Conservation (phyloP, 305 asterid species). For the Fraxinus greggii region DNA sequence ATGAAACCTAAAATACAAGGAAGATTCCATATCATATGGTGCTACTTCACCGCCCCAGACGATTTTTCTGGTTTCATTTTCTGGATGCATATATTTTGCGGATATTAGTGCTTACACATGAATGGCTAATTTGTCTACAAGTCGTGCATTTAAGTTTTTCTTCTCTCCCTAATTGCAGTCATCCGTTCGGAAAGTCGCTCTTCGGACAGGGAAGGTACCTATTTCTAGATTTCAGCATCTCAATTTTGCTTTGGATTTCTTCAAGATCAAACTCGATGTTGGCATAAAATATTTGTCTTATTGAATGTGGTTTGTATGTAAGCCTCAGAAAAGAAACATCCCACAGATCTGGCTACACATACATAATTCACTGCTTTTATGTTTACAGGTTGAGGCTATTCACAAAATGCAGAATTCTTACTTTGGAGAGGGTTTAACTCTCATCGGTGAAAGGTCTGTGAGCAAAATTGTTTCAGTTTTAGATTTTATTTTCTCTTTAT, state of each 20-base stretch:
- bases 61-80: neutral
- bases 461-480: neutral
- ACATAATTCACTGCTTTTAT: conserved; percentile 10
- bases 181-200: conserved; percentile 67
- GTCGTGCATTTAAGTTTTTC: conserved; percentile 18
- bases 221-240: conserved; percentile 11
- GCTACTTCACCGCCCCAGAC: neutral
- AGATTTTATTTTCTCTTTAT: neutral
- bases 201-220: conserved; percentile 65
- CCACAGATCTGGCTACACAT: conserved; percentile 9
- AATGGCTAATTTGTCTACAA: conserved; percentile 17
- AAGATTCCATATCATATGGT: neutral
- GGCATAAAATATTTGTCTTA: neutral
- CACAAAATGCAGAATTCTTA: conserved; percentile 43
- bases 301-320: neutral
- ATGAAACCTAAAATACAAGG: neutral
- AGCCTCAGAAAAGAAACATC: conserved; percentile 14
- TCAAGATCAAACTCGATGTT: neutral
- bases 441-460: conserved; percentile 61
- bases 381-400: conserved; percentile 51
- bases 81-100: conserved; percentile 13
- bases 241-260: neutral
- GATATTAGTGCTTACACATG: conserved; percentile 13
- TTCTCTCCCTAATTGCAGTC: conserved; percentile 50
- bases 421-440: conserved; percentile 84